These are phyloP conservation scores for Misopates orontium DNA, from an alignment of 257 asterid species.

Conservation along the genomic window DNA sequence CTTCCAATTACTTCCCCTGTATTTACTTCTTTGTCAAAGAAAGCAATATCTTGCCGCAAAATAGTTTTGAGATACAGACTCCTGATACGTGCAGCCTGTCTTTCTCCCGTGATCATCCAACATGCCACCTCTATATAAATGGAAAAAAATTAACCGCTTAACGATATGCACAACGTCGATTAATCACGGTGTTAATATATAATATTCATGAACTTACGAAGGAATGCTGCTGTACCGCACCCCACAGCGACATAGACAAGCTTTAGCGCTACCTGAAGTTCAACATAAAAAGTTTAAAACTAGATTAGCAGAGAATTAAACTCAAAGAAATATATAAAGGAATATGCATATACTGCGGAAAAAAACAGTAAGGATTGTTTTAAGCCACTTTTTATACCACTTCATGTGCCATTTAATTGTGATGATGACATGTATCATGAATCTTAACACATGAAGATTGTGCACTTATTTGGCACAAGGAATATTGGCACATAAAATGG, in stretches of 20 bases:
- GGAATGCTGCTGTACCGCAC: slow-evolving; percentile 62
- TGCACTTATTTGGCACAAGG: too few species aligned
- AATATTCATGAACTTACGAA: slow-evolving; percentile 45
- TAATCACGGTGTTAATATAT: background rate
- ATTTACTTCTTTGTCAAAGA: slow-evolving; percentile 75
- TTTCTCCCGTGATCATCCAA: slow-evolving; percentile 94
- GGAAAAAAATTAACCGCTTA: background rate
- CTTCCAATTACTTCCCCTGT: slow-evolving; percentile 86
- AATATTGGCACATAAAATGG: too few species aligned
- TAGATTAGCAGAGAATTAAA: background rate
- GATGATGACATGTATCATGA: too few species aligned
- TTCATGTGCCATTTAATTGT: too few species aligned
- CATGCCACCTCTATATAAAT: slow-evolving; percentile 66
- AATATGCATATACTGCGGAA: too few species aligned
- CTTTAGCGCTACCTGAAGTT: slow-evolving; percentile 57
- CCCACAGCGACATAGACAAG: slow-evolving; percentile 74
- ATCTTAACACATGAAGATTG: too few species aligned
- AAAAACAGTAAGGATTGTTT: too few species aligned
- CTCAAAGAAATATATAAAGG: too few species aligned
- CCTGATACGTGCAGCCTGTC: slow-evolving; percentile 81
- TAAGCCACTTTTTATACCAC: too few species aligned
- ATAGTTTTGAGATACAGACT: slow-evolving; percentile 66
- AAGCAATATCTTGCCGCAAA: slow-evolving; percentile 73
- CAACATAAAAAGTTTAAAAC: background rate
- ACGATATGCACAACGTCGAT: background rate